Conservation (phyloP, 2,329 filamentous ascomycete genomes). For the Xylariomycetidae sp. region DNA sequence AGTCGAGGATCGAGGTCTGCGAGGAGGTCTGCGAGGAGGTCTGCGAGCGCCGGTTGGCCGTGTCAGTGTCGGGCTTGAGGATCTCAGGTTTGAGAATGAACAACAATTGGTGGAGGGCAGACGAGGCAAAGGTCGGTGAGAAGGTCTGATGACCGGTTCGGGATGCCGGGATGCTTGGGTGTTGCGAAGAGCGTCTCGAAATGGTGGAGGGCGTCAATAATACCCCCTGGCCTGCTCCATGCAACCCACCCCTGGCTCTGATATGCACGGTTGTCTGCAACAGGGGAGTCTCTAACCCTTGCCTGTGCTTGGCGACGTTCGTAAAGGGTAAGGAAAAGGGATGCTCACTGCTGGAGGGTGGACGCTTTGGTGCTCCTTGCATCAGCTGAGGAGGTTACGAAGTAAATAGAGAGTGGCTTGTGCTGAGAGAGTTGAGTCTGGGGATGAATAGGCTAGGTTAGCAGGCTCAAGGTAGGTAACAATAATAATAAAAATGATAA, state of each 20-base stretch:
- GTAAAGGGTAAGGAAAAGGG: slow-evolving; percentile 11
- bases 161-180: too few relatives aligned
- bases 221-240: slow-evolving; percentile 15
- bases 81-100: slow-evolving; percentile 6
- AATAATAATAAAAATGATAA: slow-evolving; percentile 1
- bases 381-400: slow-evolving; percentile 1
- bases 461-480: too few relatives aligned
- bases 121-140: slow-evolving; percentile 27
- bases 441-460: slow-evolving; percentile 1
- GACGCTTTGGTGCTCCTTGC: slow-evolving; percentile 1
- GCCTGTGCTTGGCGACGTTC: slow-evolving; percentile 18
- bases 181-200: slow-evolving; percentile 38
- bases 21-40: background rate
- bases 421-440: slow-evolving; percentile 1
- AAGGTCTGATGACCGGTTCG: too few relatives aligned
- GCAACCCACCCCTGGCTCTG: slow-evolving; percentile 11
- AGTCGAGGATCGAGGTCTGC: slow-evolving; percentile 5
- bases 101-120: slow-evolving; percentile 20
- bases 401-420: slow-evolving; percentile 3
- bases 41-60: slow-evolving; percentile 5
- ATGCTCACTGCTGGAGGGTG: too few relatives aligned
- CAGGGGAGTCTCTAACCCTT: slow-evolving; percentile 14
- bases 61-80: slow-evolving; percentile 9
- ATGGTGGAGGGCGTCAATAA: slow-evolving; percentile 24
- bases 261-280: slow-evolving; percentile 19